Percentiles rank a stretch among this genome's conserved stretches.
Evolutionary conservation across 108 stramenopile genomes (phyloP).

Genomic region (Pseudonitzschia pungens): DNA sequence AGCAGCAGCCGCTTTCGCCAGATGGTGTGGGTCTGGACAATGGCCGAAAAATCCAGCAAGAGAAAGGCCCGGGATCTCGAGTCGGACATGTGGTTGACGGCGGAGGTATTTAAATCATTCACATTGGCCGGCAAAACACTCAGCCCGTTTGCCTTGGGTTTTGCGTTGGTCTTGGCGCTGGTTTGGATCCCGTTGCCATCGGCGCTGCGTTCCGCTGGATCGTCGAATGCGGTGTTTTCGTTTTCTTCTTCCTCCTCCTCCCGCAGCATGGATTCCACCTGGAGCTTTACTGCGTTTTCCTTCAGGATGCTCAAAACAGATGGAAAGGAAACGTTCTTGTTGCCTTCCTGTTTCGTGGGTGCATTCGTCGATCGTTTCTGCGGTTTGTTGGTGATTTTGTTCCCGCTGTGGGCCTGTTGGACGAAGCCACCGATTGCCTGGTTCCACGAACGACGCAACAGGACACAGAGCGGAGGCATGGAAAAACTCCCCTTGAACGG

Average conservation of each 20-base stretch:
- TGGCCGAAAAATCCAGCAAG: constrained; percentile 41
- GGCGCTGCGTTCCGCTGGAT: no score
- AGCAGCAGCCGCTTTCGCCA: constrained; percentile 21
- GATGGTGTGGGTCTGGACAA: constrained; percentile 27
- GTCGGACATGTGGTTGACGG: constrained; percentile 28
- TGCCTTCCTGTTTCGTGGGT: background rate
- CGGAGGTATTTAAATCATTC: constrained; percentile 29
- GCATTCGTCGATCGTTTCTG: background rate
- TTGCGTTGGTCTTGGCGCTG: background rate
- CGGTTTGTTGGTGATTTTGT: background rate
- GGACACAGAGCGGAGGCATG: constrained; percentile 10
- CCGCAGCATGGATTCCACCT: constrained; percentile 15
- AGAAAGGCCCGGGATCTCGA: constrained; percentile 38
- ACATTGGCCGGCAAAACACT: constrained; percentile 24
- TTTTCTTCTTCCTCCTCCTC: background rate
- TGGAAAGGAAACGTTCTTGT: constrained; percentile 20
- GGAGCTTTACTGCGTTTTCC: constrained; percentile 24
- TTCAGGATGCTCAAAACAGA: constrained; percentile 31
- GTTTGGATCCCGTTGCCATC: background rate
- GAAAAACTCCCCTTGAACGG: background rate
- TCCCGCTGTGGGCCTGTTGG: constrained; percentile 7
- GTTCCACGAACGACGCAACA: constrained; percentile 27
- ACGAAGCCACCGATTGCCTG: constrained; percentile 9
- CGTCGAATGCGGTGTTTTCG: background rate
- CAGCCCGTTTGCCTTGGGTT: constrained; percentile 3